Evolutionary conservation across 768 basidiomycete species (phyloP), one percentile per base, ranked within the genome.

Genomic region (Boletus rubropictus): DNA sequence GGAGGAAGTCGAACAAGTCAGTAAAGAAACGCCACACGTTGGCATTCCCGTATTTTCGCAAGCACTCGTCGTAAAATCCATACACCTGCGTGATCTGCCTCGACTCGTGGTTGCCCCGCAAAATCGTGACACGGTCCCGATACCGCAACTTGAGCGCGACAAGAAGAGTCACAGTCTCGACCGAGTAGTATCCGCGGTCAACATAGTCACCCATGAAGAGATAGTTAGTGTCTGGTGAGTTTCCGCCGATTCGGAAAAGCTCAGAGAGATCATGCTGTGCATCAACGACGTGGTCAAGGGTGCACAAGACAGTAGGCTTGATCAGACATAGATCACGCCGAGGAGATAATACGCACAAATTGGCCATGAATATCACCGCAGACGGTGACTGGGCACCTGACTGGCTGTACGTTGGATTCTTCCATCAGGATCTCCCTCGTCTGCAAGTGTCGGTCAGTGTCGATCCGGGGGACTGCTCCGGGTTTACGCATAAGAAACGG

Each of bases 151-250:
- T 99, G 65, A 98, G 79, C 17, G 96, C 91, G 52, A 99, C 93
- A 41, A 99, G 86, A 7, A 98, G 77, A 11, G 94, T 96, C 57
- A 99, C 94, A 1, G 96, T 99, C 72, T 99, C 96, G 47, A 99
- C 95, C 17, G 93, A 96, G 72, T 97, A 98, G 76, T 97, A 99
- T 17, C 95, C 95, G 62, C 94, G 84, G 74, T 97, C 96, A 59
- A 98, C 96, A 66, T 97, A 99, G 76, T 99, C 96, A 24, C 96
- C 96, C 96, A 99, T 99, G 76, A 98, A 99, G 60, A 99, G 86
- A 69, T 99, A 99, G 72, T 97, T 99, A 55, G 96, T 99, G 70
- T 96, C 93, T 36, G 96, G 96, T 12, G 91, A 95, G 72, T 96
- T 95, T 41, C 96, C 96, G 44, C 96, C 96, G 64, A 98, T 97